Conservation (phyloP, 208 protist species). For the Leishmania aethiopica region DNA sequence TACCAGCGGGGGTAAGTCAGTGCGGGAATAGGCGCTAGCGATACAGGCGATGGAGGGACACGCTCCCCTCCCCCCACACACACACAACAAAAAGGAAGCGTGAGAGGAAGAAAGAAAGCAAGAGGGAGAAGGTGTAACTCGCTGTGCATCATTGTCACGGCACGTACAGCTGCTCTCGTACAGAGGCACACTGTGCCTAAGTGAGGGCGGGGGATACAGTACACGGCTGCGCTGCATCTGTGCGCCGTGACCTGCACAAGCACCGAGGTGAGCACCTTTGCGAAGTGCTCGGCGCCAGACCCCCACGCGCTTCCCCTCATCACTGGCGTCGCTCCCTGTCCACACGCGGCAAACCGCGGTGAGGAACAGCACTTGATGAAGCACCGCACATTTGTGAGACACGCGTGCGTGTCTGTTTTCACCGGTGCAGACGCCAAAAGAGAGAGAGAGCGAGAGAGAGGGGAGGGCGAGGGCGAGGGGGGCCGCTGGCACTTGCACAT, state of each 20-base stretch:
- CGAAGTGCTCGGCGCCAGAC: not conserved
- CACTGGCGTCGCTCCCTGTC: not conserved
- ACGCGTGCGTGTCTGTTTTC: not conserved
- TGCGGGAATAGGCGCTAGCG: not conserved
- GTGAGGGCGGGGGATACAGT: not conserved
- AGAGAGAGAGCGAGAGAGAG: not conserved
- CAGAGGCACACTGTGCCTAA: not conserved
- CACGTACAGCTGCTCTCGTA: not conserved
- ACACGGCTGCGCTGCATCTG: not conserved
- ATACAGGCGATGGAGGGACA: not conserved
- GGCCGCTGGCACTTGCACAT: not conserved
- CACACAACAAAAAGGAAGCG: not conserved
- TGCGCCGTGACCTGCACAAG: not conserved
- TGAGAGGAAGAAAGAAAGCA: not conserved
- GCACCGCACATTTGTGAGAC: not conserved
- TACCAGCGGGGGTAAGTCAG: not conserved
- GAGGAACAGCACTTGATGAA: not conserved
- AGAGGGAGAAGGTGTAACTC: not conserved
- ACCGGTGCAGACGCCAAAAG: not conserved
- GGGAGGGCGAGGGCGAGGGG: not conserved
- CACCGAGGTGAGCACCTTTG: not conserved
- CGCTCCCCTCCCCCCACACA: too few species aligned
- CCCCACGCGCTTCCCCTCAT: not conserved
- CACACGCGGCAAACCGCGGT: not conserved
- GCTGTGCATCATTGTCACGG: not conserved